Evolutionary conservation across 345 rosid species (phyloP), one percentile per base, ranked within the genome.

Genomic region (Rhizophora mangle): DNA sequence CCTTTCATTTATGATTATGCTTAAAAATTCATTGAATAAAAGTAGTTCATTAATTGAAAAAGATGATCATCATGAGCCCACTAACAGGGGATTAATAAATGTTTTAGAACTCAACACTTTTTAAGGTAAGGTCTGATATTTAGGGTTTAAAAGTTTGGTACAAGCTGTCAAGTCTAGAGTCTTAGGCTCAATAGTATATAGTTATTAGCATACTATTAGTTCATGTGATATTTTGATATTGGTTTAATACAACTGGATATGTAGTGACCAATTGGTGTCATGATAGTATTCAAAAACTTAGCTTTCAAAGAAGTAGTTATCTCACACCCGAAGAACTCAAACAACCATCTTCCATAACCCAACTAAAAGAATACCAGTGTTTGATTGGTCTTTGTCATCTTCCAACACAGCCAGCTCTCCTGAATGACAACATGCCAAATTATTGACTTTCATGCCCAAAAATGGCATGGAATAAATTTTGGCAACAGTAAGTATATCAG

Each of bases 141-240:
- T 82, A 83, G 87, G 89, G 86, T 80, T 86, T 84, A 49, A 20
- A 46, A 19, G 61, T 27, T 56, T 56, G 30, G 27, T 19, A n/a
- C 26, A 34, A 20, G 19, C 11, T 62, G 32, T 27, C 19, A 1
- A 32, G 26, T 22, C 67, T 66, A 39, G 21, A 11, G 61, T 27
- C 18, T 43, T 43, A 43, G 49, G 49, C 49, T 13, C 49, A 13
- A 43, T 43, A 43, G 49, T 43, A 3, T 43, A 5, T 43, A 43
- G 49, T 43, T 43, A 43, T 43, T 43, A 43, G 49, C 13, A 15
- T 43, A 43, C 57, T 52, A 52, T 62, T 59, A 22, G 21, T 55
- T 71, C 68, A 71, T 68, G 68, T 39, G 75, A 39, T 8, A 46
- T 64, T 24, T 24, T 39, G 26, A 43, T 11, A 43, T 43, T 43